Conservation (phyloP, 371 early-diverging fungal genomes). For the Batrachochytrium dendrobatidis region DNA sequence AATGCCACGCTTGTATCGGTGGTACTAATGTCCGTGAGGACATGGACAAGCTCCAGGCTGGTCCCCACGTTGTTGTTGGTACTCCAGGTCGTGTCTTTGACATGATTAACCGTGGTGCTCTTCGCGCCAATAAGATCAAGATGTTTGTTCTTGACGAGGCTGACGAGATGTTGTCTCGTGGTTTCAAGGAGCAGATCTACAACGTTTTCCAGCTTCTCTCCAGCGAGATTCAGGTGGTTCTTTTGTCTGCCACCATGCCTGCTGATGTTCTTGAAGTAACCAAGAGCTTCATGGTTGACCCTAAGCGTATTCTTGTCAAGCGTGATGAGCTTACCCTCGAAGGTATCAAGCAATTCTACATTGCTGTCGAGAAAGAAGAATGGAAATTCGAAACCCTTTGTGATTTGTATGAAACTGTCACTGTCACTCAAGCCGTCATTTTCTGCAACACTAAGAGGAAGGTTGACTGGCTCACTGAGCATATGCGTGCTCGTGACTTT, state of each 20-base stretch:
- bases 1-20: constrained; percentile 95
- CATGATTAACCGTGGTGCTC: constrained; percentile 88
- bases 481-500: constrained; percentile 88
- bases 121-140: constrained; percentile 84
- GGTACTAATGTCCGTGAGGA: constrained; percentile 94
- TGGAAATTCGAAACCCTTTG: constrained; percentile 96
- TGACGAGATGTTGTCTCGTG: constrained; percentile 95
- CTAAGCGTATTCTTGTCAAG: constrained; percentile 98
- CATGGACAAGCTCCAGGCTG: constrained; percentile 74
- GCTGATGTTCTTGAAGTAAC: constrained; percentile 95
- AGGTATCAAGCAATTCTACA: constrained; percentile 98
- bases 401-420: constrained; percentile 93
- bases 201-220: constrained; percentile 91
- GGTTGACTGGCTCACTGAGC: constrained; percentile 96
- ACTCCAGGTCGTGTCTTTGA: constrained; percentile 99
- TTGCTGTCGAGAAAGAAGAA: constrained; percentile 93
- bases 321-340: constrained; percentile 99
- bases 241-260: constrained; percentile 96
- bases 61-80: constrained; percentile 94
- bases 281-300: constrained; percentile 95
- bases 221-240: constrained; percentile 89
- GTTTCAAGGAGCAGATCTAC: constrained; percentile 98
- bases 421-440: constrained; percentile 98
- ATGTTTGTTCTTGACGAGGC: constrained; percentile 99
- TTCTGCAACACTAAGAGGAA: constrained; percentile 98